A percentile compares a stretch with the other conserved stretches of the same genome.
Evolutionary conservation across 78 protist genomes (phyloP).

Genomic region (Dictyostelium capitatum): DNA sequence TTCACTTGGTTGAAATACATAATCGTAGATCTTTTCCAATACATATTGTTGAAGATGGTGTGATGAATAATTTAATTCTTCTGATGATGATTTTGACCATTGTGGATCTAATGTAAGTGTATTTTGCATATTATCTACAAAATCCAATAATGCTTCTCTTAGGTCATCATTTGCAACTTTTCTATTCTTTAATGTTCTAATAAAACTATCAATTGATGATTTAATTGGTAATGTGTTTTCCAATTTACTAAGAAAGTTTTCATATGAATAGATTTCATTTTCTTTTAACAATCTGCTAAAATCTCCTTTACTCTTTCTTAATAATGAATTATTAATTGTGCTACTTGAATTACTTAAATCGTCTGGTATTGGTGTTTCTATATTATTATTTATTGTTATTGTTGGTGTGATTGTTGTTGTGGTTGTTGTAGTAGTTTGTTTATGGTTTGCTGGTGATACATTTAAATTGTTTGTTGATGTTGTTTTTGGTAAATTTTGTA

Average conservation of each 20-base stretch:
- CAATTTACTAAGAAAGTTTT: constrained; percentile 27
- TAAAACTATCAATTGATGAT: constrained; percentile 61
- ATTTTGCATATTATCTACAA: constrained; percentile 43
- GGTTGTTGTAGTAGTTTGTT: neutral
- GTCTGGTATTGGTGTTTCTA: constrained; percentile 1
- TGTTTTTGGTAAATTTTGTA: neutral
- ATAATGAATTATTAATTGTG: neutral
- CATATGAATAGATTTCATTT: constrained; percentile 52
- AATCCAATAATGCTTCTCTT: constrained; percentile 62
- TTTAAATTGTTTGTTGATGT: neutral
- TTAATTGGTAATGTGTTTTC: constrained; percentile 43
- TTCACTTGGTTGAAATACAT: constrained; percentile 39
- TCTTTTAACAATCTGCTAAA: constrained; percentile 22
- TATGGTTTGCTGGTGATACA: neutral
- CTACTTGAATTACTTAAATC: constrained; percentile 2
- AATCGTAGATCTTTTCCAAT: constrained; percentile 67
- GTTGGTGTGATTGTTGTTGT: constrained; percentile 1
- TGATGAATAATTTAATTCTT: constrained; percentile 33
- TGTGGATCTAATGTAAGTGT: constrained; percentile 17
- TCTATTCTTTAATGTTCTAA: constrained; percentile 58
- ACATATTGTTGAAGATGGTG: constrained; percentile 70
- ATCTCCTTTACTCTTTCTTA: constrained; percentile 1
- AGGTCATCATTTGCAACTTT: constrained; percentile 69
- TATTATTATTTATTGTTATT: neutral
- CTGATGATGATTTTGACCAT: constrained; percentile 29